A percentile compares a stretch with the other conserved stretches of the same genome.
These are phyloP conservation scores for Emericellopsis atlantica DNA, from an alignment of 2,329 filamentous ascomycete species.

Conservation along the genomic window DNA sequence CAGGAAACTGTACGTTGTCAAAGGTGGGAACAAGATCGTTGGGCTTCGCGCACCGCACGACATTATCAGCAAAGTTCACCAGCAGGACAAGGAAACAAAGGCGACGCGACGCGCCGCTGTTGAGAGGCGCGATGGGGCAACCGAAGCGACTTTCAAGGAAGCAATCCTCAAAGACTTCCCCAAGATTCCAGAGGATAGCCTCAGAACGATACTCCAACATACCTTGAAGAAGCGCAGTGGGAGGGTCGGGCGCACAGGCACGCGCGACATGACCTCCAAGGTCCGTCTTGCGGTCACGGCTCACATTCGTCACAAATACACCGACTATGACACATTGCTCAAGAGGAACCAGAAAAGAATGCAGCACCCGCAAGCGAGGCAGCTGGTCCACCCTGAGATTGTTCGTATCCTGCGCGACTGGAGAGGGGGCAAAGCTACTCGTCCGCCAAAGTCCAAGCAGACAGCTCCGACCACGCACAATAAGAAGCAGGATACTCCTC, in stretches of 20 bases:
- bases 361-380: not conserved
- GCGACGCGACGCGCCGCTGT: conserved; percentile 17
- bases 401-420: too few species aligned
- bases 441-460: too few species aligned
- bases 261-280: conserved; percentile 21
- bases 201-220: conserved; percentile 21
- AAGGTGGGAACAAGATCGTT: conserved; percentile 9
- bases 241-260: conserved; percentile 31
- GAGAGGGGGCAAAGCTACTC: too few species aligned
- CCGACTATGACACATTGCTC: conserved; percentile 29
- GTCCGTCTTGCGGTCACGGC: conserved; percentile 33
- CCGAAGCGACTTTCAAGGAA: conserved; percentile 16
- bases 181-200: conserved; percentile 19
- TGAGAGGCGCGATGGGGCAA: conserved; percentile 17
- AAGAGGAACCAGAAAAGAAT: not conserved
- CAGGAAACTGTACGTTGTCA: conserved; percentile 22
- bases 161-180: conserved; percentile 26
- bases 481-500: too few species aligned
- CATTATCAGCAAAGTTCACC: conserved; percentile 14
- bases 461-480: too few species aligned
- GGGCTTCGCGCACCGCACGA: conserved; percentile 25
- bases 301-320: conserved; percentile 33
- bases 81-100: conserved; percentile 16
- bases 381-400: not conserved
- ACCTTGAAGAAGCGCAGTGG: conserved; percentile 31